Base-by-base conservation (phyloP, 176 grass and related monocot genomes). In the Rhynchospora breviuscula region DNA sequence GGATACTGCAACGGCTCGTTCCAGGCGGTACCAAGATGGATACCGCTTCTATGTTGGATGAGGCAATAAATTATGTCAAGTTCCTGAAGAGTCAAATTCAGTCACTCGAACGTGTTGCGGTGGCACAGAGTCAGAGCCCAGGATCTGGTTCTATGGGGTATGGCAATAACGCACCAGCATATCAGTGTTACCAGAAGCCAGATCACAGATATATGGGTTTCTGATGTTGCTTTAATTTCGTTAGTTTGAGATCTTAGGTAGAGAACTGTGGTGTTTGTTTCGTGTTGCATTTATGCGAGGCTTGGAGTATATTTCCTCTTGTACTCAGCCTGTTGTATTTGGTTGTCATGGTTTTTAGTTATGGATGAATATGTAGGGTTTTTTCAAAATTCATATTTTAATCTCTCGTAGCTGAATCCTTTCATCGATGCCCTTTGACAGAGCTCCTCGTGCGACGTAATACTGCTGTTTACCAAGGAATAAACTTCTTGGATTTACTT, bases 11-110 rank as follows among this genome's bases (percentile, higher is more conserved):
- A 88, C 85, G 85, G 21, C 89, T 98, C 52, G 95, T 98, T 19
- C 95, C 95, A 5, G 95, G 95, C 0, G 95, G 95, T 7, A 98
- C 92, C 54, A 98, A 95, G 90, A 98, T 98, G 95, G 95, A 98
- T 85, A 98, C 95, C 0, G 95, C 95, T 2, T 98, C 95, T 29
- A 98, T 98, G 95, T 88, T 98, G 7, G 95, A 98, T 76, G 95
- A 98, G 88, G 92, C 95, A 53, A 95, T 98, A 85, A 89, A 98
- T 83, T 98, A 98, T 87, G 92, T 98, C 79, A 95, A 93, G 89
- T 98, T 95, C 88, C 86, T 98, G 82, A 98, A 98, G 89, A 91
- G 87, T 61, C 92, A 98, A 84, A 85, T 98, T 80, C 95, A 91
- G 86, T 90, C 90, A 6, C 90, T 98, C 23, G 91, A 98, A 85